Base-by-base conservation (phyloP, 108 stramenopile species). In the Thalassiosira profunda region DNA sequence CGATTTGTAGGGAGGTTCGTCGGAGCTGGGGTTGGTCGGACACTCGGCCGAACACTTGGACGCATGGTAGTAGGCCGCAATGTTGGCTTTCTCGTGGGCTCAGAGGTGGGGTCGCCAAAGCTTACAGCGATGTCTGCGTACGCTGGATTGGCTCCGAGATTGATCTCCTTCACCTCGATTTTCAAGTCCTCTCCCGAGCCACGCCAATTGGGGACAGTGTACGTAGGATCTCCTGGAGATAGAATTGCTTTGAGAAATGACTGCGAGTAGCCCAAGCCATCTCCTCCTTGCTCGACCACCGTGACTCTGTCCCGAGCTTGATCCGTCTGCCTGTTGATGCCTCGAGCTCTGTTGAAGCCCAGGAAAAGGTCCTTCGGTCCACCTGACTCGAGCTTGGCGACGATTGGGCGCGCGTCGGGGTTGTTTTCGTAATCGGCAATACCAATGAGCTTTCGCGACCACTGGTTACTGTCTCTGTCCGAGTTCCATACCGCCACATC, bases 371-470 rank as follows among this genome's bases (percentile, higher is more conserved):
- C 76, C 15, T 47, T 35, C 5, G 5, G 28, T 0, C 31, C 40
- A 1, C 63, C 76, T 0, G 76, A 60, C 36, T 72, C 76, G 5
- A 78, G 45, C 23, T 59, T 78, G 21, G 61, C 35, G 4, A 70
- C 58, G 26, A 78, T 52, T 4, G 60, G 59, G 24, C 41, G 26
- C 1, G 23, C 59, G 0, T 18, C 18, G 2, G 52, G 40, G 3
- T 40, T 67, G n/a, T 69, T 61, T 23, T 33, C 35, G 34, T 78
- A 78, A 43, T 78, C 76, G 28, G 70, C 76, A 21, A 78, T 47
- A 18, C 76, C 76, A 51, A 72, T 38, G 2, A 78, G 10, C 17
- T 47, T 47, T 11, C 44, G 58, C 44, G 28, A 3, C 52, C 58
- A 60, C 25, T 33, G 12, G 10, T 15, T 58, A 12, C 35, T 26